Conservation (phyloP, 176 grass and related monocot genomes). For the Pharus latifolius region DNA sequence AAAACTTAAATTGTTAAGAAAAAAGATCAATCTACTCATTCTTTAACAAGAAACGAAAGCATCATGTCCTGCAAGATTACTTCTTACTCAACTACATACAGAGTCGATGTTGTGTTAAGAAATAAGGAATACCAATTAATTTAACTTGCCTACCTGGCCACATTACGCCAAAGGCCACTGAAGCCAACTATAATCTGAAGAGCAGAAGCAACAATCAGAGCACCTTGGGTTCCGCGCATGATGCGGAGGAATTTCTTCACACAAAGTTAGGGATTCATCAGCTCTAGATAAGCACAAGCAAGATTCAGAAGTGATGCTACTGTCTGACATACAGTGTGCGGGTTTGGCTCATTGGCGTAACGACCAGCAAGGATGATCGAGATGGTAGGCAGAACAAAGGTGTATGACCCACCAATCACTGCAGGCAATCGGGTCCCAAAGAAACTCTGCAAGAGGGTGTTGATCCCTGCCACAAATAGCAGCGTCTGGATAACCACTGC, state of each 20-base stretch:
- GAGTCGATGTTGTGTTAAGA: not conserved
- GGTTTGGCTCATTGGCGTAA: constrained; percentile 64
- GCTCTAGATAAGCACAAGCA: constrained; percentile 7
- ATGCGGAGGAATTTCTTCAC: constrained; percentile 85
- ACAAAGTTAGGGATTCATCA: constrained; percentile 20
- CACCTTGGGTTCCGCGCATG: constrained; percentile 96
- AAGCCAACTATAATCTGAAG: constrained; percentile 97
- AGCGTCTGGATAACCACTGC: constrained; percentile 88
- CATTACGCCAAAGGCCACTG: constrained; percentile 97
- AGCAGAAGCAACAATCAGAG: constrained; percentile 86
- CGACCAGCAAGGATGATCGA: constrained; percentile 89
- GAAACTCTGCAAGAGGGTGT: constrained; percentile 90
- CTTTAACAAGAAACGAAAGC: too few relatives aligned
- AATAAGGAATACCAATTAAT: not conserved
- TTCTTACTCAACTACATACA: not conserved
- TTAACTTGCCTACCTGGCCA: constrained; percentile 56
- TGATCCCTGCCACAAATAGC: constrained; percentile 86
- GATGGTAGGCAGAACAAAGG: constrained; percentile 90
- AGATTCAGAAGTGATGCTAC: not conserved
- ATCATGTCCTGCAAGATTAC: not conserved
- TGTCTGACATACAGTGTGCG: constrained; percentile 46
- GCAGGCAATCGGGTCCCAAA: constrained; percentile 91
- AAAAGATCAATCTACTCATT: too few relatives aligned
- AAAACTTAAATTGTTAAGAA: too few relatives aligned
- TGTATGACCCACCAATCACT: constrained; percentile 85